Evolutionary conservation across 257 asterid genomes (phyloP).

Genomic region (Petrea volubilis): DNA sequence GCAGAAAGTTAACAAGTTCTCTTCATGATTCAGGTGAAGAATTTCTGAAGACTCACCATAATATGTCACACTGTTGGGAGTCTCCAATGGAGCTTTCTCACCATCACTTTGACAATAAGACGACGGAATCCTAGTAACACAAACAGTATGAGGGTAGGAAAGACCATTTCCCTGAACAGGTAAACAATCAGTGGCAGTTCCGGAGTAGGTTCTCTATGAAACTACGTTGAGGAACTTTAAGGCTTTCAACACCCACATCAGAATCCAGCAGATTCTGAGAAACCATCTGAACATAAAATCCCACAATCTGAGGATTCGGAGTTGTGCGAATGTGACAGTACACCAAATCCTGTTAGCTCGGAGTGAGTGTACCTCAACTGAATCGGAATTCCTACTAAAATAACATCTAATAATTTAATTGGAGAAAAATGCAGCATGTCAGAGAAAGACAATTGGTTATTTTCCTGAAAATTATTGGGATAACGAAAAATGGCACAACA

Average conservation of each 20-base stretch:
- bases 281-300: slow-evolving; percentile 42
- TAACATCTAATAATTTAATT: slow-evolving; percentile 7
- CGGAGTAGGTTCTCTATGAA: slow-evolving; percentile 38
- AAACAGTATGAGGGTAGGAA: slow-evolving; percentile 24
- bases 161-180: slow-evolving; percentile 36
- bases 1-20: slow-evolving; percentile 19
- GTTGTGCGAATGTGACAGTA: slow-evolving; percentile 40
- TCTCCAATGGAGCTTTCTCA: slow-evolving; percentile 32
- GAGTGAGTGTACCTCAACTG: slow-evolving; percentile 21
- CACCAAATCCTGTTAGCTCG: slow-evolving; percentile 28
- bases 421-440: background rate
- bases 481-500: background rate
- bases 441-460: slow-evolving; percentile 6
- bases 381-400: slow-evolving; percentile 30
- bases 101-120: slow-evolving; percentile 37
- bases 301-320: slow-evolving; percentile 46
- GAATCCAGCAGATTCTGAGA: slow-evolving; percentile 41
- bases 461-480: background rate
- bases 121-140: slow-evolving; percentile 34
- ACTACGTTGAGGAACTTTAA: slow-evolving; percentile 31
- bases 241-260: slow-evolving; percentile 33
- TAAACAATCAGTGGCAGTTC: slow-evolving; percentile 41
- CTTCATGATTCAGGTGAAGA: slow-evolving; percentile 33
- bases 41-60: slow-evolving; percentile 24
- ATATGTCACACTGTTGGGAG: slow-evolving; percentile 28